These are phyloP conservation scores for Bidens hawaiensis DNA, from an alignment of 140 eudicot species.

Conservation along the genomic window DNA sequence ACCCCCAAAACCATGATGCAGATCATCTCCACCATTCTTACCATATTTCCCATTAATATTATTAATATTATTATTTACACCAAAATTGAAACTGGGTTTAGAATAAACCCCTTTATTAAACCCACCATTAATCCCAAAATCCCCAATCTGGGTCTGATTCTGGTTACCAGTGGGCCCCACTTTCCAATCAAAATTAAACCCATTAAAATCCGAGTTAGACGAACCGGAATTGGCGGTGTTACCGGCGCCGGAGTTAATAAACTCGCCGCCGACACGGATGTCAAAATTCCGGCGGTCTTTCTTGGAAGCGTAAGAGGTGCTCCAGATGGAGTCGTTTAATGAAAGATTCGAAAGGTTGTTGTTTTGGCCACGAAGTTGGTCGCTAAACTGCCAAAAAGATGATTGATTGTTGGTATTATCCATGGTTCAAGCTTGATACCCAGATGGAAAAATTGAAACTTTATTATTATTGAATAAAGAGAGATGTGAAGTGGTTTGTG, in stretches of 20 bases:
- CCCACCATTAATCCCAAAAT: constrained; percentile 65
- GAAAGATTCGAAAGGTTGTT: constrained; percentile 57
- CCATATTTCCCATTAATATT: constrained; percentile 11
- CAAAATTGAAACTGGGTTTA: constrained; percentile 34
- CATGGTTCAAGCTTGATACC: constrained; percentile 32
- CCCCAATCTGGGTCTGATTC: constrained; percentile 21
- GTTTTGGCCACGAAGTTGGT: constrained; percentile 70
- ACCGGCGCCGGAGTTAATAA: constrained; percentile 14
- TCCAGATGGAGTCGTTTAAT: constrained; percentile 83
- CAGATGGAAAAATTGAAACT: constrained; percentile 19
- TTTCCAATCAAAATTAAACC: constrained; percentile 69
- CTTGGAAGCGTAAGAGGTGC: constrained; percentile 59
- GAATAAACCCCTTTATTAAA: constrained; percentile 81
- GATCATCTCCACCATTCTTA: constrained; percentile 38
- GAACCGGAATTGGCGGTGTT: constrained; percentile 2
- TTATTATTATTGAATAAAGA: not conserved
- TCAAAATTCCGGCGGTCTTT: constrained; percentile 75
- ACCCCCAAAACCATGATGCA: constrained; percentile 29
- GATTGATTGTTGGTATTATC: constrained; percentile 72
- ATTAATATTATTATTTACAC: not conserved
- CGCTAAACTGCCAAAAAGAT: constrained; percentile 88
- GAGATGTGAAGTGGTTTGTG: constrained; percentile 1
- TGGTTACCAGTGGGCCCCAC: constrained; percentile 26
- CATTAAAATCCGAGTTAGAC: constrained; percentile 38
- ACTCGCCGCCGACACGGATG: constrained; percentile 62